A percentile compares a stretch with the other conserved stretches of the same genome.
phyloP scores from a whole-genome alignment of 1,139 yeast genomes.

The Pneumocystis canis region DNA sequence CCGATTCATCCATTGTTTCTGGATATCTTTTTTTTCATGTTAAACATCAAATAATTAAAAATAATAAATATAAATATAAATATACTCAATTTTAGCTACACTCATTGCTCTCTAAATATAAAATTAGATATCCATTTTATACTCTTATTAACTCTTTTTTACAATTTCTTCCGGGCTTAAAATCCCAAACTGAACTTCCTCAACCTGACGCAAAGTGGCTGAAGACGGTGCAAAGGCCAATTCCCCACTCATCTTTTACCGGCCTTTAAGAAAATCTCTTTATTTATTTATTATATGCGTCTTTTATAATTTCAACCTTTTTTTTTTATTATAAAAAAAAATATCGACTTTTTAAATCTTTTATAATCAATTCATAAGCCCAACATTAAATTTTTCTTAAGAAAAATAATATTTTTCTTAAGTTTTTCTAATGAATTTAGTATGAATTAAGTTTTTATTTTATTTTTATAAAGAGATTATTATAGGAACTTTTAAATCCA shows the following conservation, averaged over 20 bases:
- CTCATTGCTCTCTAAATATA: constrained; percentile 7
- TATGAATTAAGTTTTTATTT: no score
- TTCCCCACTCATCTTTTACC: background rate
- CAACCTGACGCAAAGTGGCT: constrained; percentile 7
- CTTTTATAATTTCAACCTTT: background rate
- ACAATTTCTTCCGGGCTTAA: constrained; percentile 90
- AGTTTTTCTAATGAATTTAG: background rate
- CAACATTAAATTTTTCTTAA: no score
- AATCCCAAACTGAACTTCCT: constrained; percentile 81
- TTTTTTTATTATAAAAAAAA: background rate
- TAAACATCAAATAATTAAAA: constrained; percentile 33
- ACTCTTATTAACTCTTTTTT: background rate
- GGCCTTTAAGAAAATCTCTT: background rate
- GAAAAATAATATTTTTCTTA: no score
- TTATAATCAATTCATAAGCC: no score
- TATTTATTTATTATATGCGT: background rate
- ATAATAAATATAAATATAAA: constrained; percentile 39
- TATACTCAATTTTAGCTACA: constrained; percentile 7
- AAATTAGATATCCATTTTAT: constrained; percentile 20
- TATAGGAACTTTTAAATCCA: constrained; percentile 78
- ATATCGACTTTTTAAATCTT: no score
- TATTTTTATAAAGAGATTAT: constrained; percentile 48
- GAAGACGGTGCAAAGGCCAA: background rate
- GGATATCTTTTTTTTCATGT: constrained; percentile 96
- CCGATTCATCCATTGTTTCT: constrained; percentile 96